These are phyloP conservation scores for Trichoderma reesei DNA, from an alignment of 495 filamentous ascomycete genomes.

Conservation along the genomic window DNA sequence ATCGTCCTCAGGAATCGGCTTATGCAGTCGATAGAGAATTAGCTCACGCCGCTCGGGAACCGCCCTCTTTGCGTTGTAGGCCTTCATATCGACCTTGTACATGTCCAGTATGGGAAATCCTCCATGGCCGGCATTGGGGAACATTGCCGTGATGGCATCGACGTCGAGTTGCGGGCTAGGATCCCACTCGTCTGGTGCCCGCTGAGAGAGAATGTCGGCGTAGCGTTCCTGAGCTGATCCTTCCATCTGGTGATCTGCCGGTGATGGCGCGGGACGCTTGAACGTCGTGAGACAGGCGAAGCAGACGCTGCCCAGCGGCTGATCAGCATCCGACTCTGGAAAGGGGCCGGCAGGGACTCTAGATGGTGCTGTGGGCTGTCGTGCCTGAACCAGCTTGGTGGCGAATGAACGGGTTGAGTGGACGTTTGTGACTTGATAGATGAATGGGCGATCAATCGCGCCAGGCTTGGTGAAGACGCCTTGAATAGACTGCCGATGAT, in stretches of 20 bases:
- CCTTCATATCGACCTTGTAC: conserved; percentile 53
- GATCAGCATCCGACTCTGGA: conserved; percentile 24
- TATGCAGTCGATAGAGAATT: conserved; percentile 46
- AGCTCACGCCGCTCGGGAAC: conserved; percentile 51
- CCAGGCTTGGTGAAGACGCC: conserved; percentile 58
- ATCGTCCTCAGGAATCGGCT: conserved; percentile 25
- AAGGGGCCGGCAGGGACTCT: conserved; percentile 22
- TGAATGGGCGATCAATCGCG: conserved; percentile 42
- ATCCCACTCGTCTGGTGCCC: conserved; percentile 27
- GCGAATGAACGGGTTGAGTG: conserved; percentile 47
- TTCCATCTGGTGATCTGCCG: conserved; percentile 21
- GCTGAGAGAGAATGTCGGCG: conserved; percentile 22
- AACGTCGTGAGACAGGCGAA: conserved; percentile 57
- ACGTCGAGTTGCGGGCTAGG: conserved; percentile 35
- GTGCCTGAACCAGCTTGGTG: conserved; percentile 48
- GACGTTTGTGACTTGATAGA: conserved; percentile 47
- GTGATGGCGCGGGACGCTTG: conserved; percentile 33
- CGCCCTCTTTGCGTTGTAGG: conserved; percentile 39
- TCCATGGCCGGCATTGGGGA: conserved; percentile 23
- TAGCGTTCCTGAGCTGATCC: conserved; percentile 30
- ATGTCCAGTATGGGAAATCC: conserved; percentile 50
- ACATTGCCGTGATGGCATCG: conserved; percentile 16
- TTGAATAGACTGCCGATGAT: conserved; percentile 45
- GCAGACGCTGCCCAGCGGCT: conserved; percentile 37
- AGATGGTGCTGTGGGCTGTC: conserved; percentile 34